Evolutionary conservation across 139 green algal species (phyloP), one percentile per base, ranked within the genome.

Genomic region (Edaphochlamys debaryana): DNA sequence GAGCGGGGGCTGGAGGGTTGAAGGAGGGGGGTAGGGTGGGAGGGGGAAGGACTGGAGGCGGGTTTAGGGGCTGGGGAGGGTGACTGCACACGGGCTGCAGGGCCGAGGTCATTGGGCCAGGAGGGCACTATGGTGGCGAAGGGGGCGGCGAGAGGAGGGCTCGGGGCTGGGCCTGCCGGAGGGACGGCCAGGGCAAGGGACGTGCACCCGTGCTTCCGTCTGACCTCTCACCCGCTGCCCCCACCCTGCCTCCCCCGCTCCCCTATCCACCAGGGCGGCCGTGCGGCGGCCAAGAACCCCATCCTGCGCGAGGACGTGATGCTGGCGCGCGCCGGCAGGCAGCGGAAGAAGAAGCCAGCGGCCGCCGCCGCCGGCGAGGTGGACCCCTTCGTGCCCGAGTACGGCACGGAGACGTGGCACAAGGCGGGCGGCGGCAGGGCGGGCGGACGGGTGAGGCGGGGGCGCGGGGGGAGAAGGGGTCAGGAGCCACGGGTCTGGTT

Each of bases 261-360:
- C 11, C 45, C 11, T 54, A 9, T 7, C 34, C 17, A 2, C 11
- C 90, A 95, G 90, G 91, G 93, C 54, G 96, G 94, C 25, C 88
- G 86, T 3, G 79, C 32, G n/a, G 80, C 90, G 40, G 73, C 69
- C 45, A 87, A 90, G 41, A 87, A 96, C 48, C 93, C 92, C 22
- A 95, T 99, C 48, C 91, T 99, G 84, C 85, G 94, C 0, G 96
- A 99, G 88, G 96, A 99, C 85, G 87, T 96, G 73, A 88, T 98
- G 74, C 84, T 95, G 88, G 79, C 93, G 69, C 87, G 91, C 63
- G 84, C 72, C 11, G 91, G 90, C 63, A 86, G 86, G 29, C 48
- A 84, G 50, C 80, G 67, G 38, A 67, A 86, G 62, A 75, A 69
- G 19, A 90, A 87, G 72, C 69, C 82, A 45, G 52, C 19, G 23